Evolutionary conservation across 495 filamentous ascomycete species (phyloP).

Genomic region (Podospora fimiseda): DNA sequence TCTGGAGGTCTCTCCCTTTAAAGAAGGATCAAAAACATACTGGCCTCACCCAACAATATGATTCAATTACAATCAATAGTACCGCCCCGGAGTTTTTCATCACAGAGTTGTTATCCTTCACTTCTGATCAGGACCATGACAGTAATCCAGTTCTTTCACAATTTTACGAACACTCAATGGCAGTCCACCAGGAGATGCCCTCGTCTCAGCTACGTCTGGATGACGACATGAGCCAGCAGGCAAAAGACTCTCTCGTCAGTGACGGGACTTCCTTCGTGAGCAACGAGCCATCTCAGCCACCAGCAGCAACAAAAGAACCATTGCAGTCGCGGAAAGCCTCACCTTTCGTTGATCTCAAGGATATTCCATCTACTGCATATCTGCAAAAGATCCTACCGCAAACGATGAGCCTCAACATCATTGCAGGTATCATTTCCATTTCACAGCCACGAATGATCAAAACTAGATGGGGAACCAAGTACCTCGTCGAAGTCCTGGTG

Average conservation of each 20-base stretch:
- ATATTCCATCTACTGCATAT: constrained; percentile 63
- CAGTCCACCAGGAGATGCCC: constrained; percentile 50
- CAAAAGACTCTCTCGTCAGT: constrained; percentile 12
- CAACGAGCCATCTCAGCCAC: constrained; percentile 7
- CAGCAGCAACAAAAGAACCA: constrained; percentile 14
- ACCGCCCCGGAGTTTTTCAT: constrained; percentile 43
- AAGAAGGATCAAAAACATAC: constrained; percentile 30
- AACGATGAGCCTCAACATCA: constrained; percentile 70
- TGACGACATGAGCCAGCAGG: background rate
- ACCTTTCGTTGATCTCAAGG: constrained; percentile 57
- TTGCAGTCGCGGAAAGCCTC: constrained; percentile 10
- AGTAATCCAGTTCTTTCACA: constrained; percentile 35
- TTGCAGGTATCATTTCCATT: constrained; percentile 71
- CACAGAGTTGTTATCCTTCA: constrained; percentile 34
- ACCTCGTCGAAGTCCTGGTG: constrained; percentile 71
- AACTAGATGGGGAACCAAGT: constrained; percentile 48
- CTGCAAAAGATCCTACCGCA: constrained; percentile 65
- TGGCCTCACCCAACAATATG: constrained; percentile 44
- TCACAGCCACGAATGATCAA: constrained; percentile 53
- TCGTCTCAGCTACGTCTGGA: constrained; percentile 43
- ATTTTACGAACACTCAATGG: constrained; percentile 70
- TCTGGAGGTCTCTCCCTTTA: constrained; percentile 45
- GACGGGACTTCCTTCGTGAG: constrained; percentile 17
- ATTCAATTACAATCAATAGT: constrained; percentile 23
- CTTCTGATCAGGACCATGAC: constrained; percentile 18